Evolutionary conservation across 1,284 basidiomycete genomes (phyloP).

Genomic region (Leccinum insolens): DNA sequence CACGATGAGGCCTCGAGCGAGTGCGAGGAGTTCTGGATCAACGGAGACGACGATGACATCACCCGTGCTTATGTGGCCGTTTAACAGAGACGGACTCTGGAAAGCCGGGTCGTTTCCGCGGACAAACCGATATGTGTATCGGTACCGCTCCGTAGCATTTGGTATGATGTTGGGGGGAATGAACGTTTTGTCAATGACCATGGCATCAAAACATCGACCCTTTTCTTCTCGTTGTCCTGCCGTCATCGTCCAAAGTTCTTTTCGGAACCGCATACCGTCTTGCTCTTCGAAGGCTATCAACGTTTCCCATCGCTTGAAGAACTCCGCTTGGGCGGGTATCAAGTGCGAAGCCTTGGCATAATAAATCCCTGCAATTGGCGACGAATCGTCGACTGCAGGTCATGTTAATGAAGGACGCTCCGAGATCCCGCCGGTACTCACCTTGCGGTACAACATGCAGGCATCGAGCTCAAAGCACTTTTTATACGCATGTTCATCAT

Average conservation of each 20-base stretch:
- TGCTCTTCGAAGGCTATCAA: slow-evolving; percentile 89
- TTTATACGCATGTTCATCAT: slow-evolving; percentile 78
- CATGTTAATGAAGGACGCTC: slow-evolving; percentile 6
- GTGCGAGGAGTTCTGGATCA: slow-evolving; percentile 81
- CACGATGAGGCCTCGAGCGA: slow-evolving; percentile 85
- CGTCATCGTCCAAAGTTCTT: slow-evolving; percentile 93
- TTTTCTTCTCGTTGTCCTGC: slow-evolving; percentile 77
- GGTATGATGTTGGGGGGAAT: slow-evolving; percentile 22
- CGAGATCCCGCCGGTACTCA: slow-evolving; percentile 37
- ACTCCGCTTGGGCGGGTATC: slow-evolving; percentile 65
- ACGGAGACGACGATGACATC: slow-evolving; percentile 88
- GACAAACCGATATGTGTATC: slow-evolving; percentile 65
- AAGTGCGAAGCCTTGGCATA: slow-evolving; percentile 83
- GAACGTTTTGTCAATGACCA: slow-evolving; percentile 62
- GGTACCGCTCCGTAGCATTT: slow-evolving; percentile 48
- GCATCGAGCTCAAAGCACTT: slow-evolving; percentile 83
- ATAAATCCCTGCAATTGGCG: slow-evolving; percentile 78
- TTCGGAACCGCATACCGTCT: slow-evolving; percentile 80
- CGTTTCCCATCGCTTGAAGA: slow-evolving; percentile 92
- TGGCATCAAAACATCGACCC: slow-evolving; percentile 81
- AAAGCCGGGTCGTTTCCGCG: slow-evolving; percentile 38
- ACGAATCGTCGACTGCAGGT: slow-evolving; percentile 52
- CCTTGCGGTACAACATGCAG: slow-evolving; percentile 95
- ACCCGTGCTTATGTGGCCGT: slow-evolving; percentile 76
- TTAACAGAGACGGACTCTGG: slow-evolving; percentile 53